Conservation (phyloP, 805 yeast genomes). For the Barnettozyma populi region DNA sequence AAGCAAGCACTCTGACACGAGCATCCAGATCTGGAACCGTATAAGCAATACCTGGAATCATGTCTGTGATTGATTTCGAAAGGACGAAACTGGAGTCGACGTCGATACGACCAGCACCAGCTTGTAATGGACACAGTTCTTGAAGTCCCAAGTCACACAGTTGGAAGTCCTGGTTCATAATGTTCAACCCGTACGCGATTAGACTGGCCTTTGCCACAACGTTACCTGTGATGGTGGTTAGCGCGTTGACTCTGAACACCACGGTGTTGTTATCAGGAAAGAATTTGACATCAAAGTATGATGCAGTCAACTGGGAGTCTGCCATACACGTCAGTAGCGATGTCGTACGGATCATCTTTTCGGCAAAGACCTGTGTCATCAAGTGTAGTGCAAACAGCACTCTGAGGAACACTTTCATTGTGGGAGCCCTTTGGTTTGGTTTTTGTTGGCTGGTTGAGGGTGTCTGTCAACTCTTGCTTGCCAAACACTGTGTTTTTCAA, state of each 20-base stretch:
- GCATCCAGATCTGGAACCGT: constrained; percentile 95
- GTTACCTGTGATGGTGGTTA: constrained; percentile 67
- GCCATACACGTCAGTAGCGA: constrained; percentile 92
- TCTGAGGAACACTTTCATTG: constrained; percentile 9
- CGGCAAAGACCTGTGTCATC: constrained; percentile 9
- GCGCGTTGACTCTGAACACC: constrained; percentile 64
- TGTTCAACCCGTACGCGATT: constrained; percentile 75
- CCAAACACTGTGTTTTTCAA: background rate
- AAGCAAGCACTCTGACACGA: constrained; percentile 69
- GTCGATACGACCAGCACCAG: constrained; percentile 87
- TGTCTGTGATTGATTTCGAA: constrained; percentile 33
- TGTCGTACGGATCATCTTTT: constrained; percentile 38
- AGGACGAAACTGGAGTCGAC: constrained; percentile 47
- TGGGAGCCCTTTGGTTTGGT: background rate
- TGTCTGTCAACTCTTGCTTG: background rate
- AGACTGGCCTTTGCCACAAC: constrained; percentile 61
- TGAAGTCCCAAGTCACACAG: constrained; percentile 59
- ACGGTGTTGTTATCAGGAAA: constrained; percentile 62
- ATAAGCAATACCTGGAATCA: constrained; percentile 80
- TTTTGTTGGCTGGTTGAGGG: background rate
- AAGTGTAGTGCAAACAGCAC: constrained; percentile 7
- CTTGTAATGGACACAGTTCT: constrained; percentile 72
- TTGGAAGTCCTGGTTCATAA: constrained; percentile 47
- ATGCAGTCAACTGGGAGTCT: constrained; percentile 79
- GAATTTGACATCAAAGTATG: constrained; percentile 70